Evolutionary conservation across 1,284 basidiomycete species (phyloP).

Genomic region (Veloboletus limbatus): DNA sequence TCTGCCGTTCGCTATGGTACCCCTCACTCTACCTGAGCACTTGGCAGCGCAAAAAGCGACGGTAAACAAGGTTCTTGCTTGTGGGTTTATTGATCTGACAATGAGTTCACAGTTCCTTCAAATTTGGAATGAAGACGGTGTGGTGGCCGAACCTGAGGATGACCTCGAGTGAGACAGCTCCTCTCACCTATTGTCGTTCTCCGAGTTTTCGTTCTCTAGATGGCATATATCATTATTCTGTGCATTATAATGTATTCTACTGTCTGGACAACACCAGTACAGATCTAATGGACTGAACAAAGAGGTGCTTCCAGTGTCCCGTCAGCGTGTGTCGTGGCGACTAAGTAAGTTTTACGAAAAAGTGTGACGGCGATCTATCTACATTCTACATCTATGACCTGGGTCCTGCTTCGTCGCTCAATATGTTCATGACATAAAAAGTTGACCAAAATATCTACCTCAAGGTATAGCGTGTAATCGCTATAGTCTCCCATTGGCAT

Average conservation of each 20-base stretch:
- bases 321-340: too few species aligned
- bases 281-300: conserved; percentile 13
- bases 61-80: conserved; percentile 40
- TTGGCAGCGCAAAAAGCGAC: conserved; percentile 52
- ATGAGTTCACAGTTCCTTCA: conserved; percentile 57
- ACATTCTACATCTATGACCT: too few species aligned
- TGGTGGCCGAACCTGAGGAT: conserved; percentile 68
- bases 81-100: background rate
- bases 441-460: too few species aligned
- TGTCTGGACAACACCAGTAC: conserved; percentile 10
- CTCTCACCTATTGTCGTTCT: background rate
- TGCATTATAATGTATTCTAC: conserved; percentile 32
- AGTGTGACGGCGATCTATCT: too few species aligned
- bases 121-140: conserved; percentile 79
- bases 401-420: too few species aligned
- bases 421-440: too few species aligned
- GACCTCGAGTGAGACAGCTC: conserved; percentile 26
- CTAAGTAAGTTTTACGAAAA: too few species aligned
- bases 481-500: conserved; percentile 30
- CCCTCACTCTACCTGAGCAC: conserved; percentile 60
- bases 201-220: background rate
- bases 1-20: conserved; percentile 58
- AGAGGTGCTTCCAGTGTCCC: background rate
- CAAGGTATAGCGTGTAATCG: too few species aligned
- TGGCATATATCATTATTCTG: conserved; percentile 29